Conservation (phyloP, 2,329 filamentous ascomycete species). For the Aotearoamyces nothofagi region DNA sequence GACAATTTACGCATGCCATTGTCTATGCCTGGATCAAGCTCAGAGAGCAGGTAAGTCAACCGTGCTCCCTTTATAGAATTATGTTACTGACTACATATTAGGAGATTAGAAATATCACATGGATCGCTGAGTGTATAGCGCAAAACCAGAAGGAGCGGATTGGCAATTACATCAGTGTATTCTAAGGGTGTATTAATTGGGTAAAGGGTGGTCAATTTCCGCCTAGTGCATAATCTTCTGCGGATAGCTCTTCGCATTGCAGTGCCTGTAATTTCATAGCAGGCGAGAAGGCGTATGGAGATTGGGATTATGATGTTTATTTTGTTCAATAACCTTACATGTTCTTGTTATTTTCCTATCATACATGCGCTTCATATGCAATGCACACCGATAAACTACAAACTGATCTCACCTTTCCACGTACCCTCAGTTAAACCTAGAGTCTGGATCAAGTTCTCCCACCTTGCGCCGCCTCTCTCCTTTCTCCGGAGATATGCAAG, state of each 20-base stretch:
- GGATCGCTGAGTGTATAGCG: conserved; percentile 98
- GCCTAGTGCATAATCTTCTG: too few relatives aligned
- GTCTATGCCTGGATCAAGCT: conserved; percentile 98
- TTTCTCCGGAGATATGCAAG: conserved; percentile 75
- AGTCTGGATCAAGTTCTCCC: conserved; percentile 71
- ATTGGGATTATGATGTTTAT: too few relatives aligned
- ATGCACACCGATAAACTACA: conserved; percentile 30
- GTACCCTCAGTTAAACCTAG: conserved; percentile 77
- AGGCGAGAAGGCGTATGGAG: background rate
- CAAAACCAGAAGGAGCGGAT: conserved; percentile 99
- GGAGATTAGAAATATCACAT: conserved; percentile 99
- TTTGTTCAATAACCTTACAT: background rate
- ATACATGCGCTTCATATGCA: conserved; percentile 10
- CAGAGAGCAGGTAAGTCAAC: conserved; percentile 69
- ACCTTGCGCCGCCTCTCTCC: conserved; percentile 82
- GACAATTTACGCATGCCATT: conserved; percentile 88
- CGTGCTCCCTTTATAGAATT: conserved; percentile 3
- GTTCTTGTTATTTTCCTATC: conserved; percentile 6
- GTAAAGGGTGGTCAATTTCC: too few relatives aligned
- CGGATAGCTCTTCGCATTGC: too few relatives aligned
- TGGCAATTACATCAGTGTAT: conserved; percentile 96
- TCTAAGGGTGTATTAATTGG: conserved; percentile 50
- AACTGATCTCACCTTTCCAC: conserved; percentile 77
- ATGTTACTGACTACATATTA: conserved; percentile 27
- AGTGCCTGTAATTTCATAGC: too few relatives aligned